Percentiles rank a stretch among this genome's conserved stretches.
These are phyloP conservation scores for Clarireedia hainanense DNA, from an alignment of 2,329 filamentous ascomycete species.

Conservation along the genomic window DNA sequence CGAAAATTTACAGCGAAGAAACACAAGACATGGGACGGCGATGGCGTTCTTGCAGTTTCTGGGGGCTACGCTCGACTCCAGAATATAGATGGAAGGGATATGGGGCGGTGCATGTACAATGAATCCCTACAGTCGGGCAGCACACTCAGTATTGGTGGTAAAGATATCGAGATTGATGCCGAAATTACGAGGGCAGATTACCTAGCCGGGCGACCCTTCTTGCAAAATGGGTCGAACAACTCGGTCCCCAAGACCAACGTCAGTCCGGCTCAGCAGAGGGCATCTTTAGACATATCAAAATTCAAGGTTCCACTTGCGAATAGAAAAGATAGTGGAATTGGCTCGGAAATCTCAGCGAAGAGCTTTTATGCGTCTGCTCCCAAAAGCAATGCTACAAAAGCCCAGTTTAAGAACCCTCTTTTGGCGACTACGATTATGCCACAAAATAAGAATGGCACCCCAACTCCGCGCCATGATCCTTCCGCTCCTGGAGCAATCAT, in stretches of 20 bases:
- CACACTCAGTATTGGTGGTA: constrained; percentile 54
- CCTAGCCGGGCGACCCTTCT: constrained; percentile 39
- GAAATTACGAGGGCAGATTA: constrained; percentile 53
- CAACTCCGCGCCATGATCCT: constrained; percentile 59
- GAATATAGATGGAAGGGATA: constrained; percentile 54
- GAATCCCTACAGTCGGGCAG: constrained; percentile 52
- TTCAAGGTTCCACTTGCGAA: constrained; percentile 17
- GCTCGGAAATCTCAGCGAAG: constrained; percentile 31
- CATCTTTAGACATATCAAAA: not conserved
- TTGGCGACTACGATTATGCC: constrained; percentile 43
- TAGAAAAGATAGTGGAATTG: constrained; percentile 23
- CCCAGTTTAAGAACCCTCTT: constrained; percentile 55
- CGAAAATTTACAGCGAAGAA: constrained; percentile 64
- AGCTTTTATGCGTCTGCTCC: constrained; percentile 32
- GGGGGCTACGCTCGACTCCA: constrained; percentile 52
- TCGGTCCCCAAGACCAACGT: constrained; percentile 9
- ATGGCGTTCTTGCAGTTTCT: constrained; percentile 53
- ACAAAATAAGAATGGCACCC: constrained; percentile 37
- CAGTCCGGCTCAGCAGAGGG: constrained; percentile 2
- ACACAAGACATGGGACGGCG: constrained; percentile 71
- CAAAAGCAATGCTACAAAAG: constrained; percentile 33
- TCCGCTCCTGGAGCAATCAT: constrained; percentile 51
- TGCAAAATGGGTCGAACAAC: constrained; percentile 24
- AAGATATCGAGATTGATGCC: constrained; percentile 61
- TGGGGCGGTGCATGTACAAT: constrained; percentile 50